These are phyloP conservation scores for Gyrodon lividus DNA, from an alignment of 768 basidiomycete species.

Conservation along the genomic window DNA sequence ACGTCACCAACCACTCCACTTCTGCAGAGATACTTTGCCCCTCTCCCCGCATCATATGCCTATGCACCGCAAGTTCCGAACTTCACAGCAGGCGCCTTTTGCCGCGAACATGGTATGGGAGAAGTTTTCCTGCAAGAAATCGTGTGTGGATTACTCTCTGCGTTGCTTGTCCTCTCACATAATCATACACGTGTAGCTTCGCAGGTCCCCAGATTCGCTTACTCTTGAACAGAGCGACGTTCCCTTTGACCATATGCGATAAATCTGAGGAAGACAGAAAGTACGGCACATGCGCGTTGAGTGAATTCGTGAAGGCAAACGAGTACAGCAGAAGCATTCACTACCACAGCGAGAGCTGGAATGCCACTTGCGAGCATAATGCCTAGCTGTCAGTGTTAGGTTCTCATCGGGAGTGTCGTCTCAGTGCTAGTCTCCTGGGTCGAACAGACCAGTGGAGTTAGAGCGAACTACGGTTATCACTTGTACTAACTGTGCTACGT, in stretches of 20 bases:
- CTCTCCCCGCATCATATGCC: constrained; percentile 29
- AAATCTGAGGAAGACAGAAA: constrained; percentile 26
- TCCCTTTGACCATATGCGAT: constrained; percentile 38
- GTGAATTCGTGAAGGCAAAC: constrained; percentile 33
- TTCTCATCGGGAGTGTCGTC: too few relatives aligned
- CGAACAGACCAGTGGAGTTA: too few relatives aligned
- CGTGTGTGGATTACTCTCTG: constrained; percentile 18
- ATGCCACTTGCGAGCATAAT: constrained; percentile 32
- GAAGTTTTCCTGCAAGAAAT: constrained; percentile 37
- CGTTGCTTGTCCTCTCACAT: background rate
- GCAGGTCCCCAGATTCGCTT: constrained; percentile 40
- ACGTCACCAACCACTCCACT: background rate
- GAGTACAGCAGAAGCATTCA: constrained; percentile 21
- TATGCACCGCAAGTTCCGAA: constrained; percentile 35
- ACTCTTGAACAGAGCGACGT: constrained; percentile 40
- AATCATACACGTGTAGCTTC: constrained; percentile 18
- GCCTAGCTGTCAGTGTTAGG: background rate
- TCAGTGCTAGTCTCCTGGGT: background rate
- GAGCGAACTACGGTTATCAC: too few relatives aligned
- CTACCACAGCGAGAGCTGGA: constrained; percentile 38
- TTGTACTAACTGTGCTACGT: too few relatives aligned
- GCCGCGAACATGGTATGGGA: constrained; percentile 46
- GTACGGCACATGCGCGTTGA: constrained; percentile 39
- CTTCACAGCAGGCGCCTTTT: constrained; percentile 42
- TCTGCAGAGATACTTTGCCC: constrained; percentile 31